Conservation (phyloP, 163 green algal genomes). For the Chloromonas sp. region DNA sequence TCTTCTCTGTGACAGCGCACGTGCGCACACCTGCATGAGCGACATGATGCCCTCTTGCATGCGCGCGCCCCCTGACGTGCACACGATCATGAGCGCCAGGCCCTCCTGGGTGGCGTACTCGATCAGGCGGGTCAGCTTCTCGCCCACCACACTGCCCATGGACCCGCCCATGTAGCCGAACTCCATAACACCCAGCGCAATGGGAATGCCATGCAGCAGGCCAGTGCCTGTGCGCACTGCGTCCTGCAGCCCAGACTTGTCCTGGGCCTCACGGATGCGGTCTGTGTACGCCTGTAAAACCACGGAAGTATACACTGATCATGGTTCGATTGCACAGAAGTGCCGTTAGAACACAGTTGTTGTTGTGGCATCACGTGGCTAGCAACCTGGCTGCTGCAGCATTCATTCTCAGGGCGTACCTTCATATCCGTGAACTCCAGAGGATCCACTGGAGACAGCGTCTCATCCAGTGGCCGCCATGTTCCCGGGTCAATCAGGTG, state of each 20-base stretch:
- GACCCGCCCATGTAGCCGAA: conserved; percentile 72
- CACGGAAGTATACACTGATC: neutral
- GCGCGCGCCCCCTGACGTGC: conserved; percentile 54
- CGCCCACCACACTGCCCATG: conserved; percentile 68
- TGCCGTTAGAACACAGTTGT: neutral
- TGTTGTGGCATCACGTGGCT: neutral
- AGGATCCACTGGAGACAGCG: conserved; percentile 46
- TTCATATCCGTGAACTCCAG: conserved; percentile 57
- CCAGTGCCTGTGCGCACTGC: conserved; percentile 35
- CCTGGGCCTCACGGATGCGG: conserved; percentile 47
- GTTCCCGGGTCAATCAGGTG: conserved; percentile 54
- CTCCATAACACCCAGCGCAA: conserved; percentile 69
- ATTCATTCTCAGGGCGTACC: neutral
- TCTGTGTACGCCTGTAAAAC: conserved; percentile 32
- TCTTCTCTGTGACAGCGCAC: neutral
- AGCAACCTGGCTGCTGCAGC: neutral
- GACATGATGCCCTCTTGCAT: conserved; percentile 66
- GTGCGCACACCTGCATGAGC: conserved; percentile 33
- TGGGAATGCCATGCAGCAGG: conserved; percentile 62
- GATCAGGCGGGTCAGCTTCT: conserved; percentile 72
- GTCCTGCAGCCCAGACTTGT: conserved; percentile 36
- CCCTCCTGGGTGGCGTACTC: conserved; percentile 59
- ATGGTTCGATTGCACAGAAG: neutral
- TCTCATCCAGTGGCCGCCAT: conserved; percentile 51
- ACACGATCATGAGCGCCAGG: conserved; percentile 60